phyloP scores from a whole-genome alignment of 2,329 filamentous ascomycete species.

The Paradendryphiella salina region DNA sequence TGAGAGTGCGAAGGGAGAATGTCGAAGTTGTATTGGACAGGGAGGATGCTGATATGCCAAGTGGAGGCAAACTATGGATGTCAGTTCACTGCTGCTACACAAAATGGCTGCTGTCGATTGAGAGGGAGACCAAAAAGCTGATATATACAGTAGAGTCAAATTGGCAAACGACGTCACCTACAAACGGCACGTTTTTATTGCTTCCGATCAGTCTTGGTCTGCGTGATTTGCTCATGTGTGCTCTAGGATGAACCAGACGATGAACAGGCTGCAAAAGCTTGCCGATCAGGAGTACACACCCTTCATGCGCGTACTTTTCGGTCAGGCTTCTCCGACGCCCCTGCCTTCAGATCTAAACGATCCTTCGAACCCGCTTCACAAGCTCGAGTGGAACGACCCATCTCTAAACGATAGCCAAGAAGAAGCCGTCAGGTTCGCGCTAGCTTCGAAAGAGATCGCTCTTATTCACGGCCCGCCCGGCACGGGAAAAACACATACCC shows the following conservation, averaged over 20 bases:
- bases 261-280: conserved; percentile 62
- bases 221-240: conserved; percentile 17
- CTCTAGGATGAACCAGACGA: conserved; percentile 64
- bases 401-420: conserved; percentile 65
- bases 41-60: conserved; percentile 59
- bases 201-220: conserved; percentile 9
- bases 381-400: conserved; percentile 59
- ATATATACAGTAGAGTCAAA: conserved; percentile 58
- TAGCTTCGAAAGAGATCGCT: conserved; percentile 79
- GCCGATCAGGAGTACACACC: conserved; percentile 59
- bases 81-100: conserved; percentile 47
- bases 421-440: conserved; percentile 73
- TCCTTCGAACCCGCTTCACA: conserved; percentile 46
- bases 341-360: conserved; percentile 52
- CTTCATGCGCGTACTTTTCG: conserved; percentile 64
- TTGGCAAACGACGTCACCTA: conserved; percentile 69
- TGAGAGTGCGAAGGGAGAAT: conserved; percentile 61
- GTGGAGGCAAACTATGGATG: conserved; percentile 63
- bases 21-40: conserved; percentile 72
- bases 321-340: conserved; percentile 58
- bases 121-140: conserved; percentile 30
- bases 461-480: conserved; percentile 94
- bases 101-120: not conserved
- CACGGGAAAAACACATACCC: conserved; percentile 94
- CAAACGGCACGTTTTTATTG: conserved; percentile 54